A percentile compares a stretch with the other conserved stretches of the same genome.
phyloP scores from a whole-genome alignment of 1,139 yeast genomes.

The Debaryomyces sp. region DNA sequence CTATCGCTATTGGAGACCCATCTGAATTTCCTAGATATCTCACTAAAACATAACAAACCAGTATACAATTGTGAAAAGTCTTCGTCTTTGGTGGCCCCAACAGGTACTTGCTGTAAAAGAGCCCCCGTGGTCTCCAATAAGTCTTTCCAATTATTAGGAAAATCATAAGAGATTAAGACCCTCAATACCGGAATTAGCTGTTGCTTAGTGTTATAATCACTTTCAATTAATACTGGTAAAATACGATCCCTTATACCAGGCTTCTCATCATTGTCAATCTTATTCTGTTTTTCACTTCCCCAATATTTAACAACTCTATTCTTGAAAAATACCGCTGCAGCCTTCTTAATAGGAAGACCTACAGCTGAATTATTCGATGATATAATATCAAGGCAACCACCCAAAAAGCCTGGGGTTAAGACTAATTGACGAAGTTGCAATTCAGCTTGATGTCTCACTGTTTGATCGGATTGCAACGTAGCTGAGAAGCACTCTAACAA shows the following conservation, averaged over 20 bases:
- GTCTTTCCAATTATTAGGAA: conserved; percentile 70
- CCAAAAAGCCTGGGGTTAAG: conserved; percentile 69
- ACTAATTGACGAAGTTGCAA: conserved; percentile 59
- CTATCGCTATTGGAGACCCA: conserved; percentile 73
- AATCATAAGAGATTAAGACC: conserved; percentile 67
- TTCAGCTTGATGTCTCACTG: conserved; percentile 71
- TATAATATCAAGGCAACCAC: conserved; percentile 80
- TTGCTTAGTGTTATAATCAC: conserved; percentile 52
- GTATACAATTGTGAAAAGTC: conserved; percentile 66
- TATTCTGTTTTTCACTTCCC: conserved; percentile 38
- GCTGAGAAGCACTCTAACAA: conserved; percentile 80
- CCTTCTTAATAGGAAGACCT: conserved; percentile 61
- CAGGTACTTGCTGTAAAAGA: conserved; percentile 49
- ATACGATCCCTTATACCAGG: conserved; percentile 68
- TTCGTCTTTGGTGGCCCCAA: conserved; percentile 27
- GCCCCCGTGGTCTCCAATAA: conserved; percentile 61
- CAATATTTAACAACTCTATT: conserved; percentile 72
- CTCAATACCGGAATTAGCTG: conserved; percentile 75
- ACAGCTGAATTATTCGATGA: conserved; percentile 48
- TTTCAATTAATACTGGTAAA: conserved; percentile 42
- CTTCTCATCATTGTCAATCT: conserved; percentile 69
- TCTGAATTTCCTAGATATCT: conserved; percentile 72
- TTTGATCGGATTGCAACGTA: conserved; percentile 72
- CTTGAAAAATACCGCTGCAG: conserved; percentile 88
- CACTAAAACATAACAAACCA: conserved; percentile 76